These are phyloP conservation scores for Sparassis latifolia DNA, from an alignment of 1,284 basidiomycete genomes.

Conservation along the genomic window DNA sequence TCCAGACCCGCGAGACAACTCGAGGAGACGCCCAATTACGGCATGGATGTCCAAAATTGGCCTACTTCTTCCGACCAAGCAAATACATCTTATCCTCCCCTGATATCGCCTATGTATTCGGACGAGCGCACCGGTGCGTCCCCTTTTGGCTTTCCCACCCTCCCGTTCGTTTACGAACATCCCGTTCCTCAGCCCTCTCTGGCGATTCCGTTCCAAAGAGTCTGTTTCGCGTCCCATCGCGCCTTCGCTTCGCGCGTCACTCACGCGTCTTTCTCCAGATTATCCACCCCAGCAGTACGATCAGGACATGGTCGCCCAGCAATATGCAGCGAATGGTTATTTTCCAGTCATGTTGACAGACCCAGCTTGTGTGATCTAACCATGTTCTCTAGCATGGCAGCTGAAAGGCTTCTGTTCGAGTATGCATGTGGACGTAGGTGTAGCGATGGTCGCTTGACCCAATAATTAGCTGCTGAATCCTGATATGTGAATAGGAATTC, in stretches of 20 bases:
- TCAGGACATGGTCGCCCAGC: conserved; percentile 10
- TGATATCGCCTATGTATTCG: conserved; percentile 35
- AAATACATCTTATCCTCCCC: conserved; percentile 29
- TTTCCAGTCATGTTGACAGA: conserved; percentile 14
- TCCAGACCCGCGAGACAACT: conserved; percentile 14
- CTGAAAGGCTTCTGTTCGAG: conserved; percentile 61
- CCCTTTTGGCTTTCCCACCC: not conserved
- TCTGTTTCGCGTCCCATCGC: conserved; percentile 10
- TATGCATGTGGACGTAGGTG: conserved; percentile 69
- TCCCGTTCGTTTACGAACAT: conserved; percentile 5
- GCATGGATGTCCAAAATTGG: conserved; percentile 22
- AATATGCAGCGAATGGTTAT: conserved; percentile 20
- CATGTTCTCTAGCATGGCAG: conserved; percentile 36
- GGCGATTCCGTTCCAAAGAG: conserved; percentile 18
- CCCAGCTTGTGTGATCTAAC: conserved; percentile 18
- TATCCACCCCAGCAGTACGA: conserved; percentile 13
- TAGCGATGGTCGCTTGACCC: conserved; percentile 23
- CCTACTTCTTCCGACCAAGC: conserved; percentile 20
- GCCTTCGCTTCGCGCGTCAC: conserved; percentile 7
- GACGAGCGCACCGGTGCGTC: conserved; percentile 41
- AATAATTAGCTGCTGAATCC: conserved; percentile 13
- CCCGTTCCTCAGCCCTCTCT: conserved; percentile 11
- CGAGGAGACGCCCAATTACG: conserved; percentile 22
- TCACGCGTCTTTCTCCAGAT: no score
- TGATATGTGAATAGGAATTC: conserved; percentile 21